Evolutionary conservation across 2,329 filamentous ascomycete species (phyloP), one percentile per base, ranked within the genome.

Genomic region (Aspergillus tubingensis): DNA sequence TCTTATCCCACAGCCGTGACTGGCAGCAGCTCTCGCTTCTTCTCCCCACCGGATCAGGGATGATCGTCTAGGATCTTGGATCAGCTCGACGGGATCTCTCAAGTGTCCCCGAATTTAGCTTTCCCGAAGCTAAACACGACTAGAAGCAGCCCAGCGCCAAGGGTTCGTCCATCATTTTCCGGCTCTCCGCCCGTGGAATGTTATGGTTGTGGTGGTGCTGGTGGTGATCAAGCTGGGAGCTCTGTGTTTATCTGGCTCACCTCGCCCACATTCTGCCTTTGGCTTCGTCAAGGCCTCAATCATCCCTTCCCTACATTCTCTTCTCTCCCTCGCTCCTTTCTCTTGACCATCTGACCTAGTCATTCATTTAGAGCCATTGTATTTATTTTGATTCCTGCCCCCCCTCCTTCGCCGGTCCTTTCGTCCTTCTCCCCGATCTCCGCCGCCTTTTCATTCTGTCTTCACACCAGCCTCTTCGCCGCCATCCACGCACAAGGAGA

Each of bases 391-490:
- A 25, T 30, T 25, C 27, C 47, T 36, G 11, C 5, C 17, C 36
- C 25, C 39, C 58, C 61, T 55, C 25, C 56, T 60, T 58, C 43
- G 25, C 58, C 56, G 39, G 41, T 59, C 44, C 59, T 47, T 43
- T 54, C 48, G 54, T 13, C 32, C 32, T 58, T 50, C 27, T 30
- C 58, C 43, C 17, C 41, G 48, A 48, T 57, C 58, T 51, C 48
- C 57, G 61, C 62, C 54, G 44, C 54, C 59, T 48, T 50, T 62
- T 60, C 44, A 39, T 49, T 52, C 55, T 50, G 62, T 59, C 62
- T 60, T 60, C 63, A 38, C 62, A 38, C 62, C 58, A 60, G 52
- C 51, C 57, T 62, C 32, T 44, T 50, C 52, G 38, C 38, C 43
- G 38, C 57, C 57, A 54, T 57, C 60, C 63, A 54, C 58, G 7